Percentiles rank a stretch among this genome's conserved stretches.
Conservation (phyloP, 768 basidiomycete genomes). For the Boletales sp. region DNA sequence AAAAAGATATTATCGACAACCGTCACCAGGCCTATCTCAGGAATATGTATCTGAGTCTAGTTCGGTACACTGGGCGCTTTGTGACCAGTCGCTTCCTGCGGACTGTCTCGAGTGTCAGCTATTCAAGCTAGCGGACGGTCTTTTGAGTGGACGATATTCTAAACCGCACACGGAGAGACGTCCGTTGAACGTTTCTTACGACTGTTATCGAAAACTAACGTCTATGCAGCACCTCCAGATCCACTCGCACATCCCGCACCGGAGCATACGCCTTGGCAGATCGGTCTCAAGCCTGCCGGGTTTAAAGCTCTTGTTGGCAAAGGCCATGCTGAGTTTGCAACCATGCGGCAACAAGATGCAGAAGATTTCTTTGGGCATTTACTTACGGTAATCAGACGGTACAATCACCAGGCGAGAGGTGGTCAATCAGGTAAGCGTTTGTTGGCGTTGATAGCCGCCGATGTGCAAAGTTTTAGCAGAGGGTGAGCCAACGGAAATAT, state of each 20-base stretch:
- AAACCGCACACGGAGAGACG: conserved; percentile 44
- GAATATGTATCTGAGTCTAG: conserved; percentile 30
- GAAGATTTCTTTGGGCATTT: conserved; percentile 92
- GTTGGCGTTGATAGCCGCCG: neutral
- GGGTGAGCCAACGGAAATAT: conserved; percentile 68
- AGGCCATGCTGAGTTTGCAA: conserved; percentile 90
- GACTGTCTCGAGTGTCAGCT: conserved; percentile 95
- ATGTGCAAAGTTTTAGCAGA: neutral
- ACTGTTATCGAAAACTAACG: conserved; percentile 5
- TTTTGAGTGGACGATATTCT: conserved; percentile 90
- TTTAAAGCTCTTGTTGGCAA: conserved; percentile 91
- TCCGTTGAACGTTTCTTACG: conserved; percentile 8
- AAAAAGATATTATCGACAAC: conserved; percentile 54
- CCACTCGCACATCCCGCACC: conserved; percentile 30
- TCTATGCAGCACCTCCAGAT: conserved; percentile 24
- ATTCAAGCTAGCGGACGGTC: conserved; percentile 86
- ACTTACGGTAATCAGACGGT: conserved; percentile 65
- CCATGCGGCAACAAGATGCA: conserved; percentile 96
- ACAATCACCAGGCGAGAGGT: conserved; percentile 47
- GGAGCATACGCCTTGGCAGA: conserved; percentile 46
- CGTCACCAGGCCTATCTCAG: conserved; percentile 8
- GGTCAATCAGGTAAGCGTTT: conserved; percentile 32
- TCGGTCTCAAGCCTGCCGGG: conserved; percentile 73
- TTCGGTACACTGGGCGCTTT: conserved; percentile 53
- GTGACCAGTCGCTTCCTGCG: conserved; percentile 67